Evolutionary conservation across 2,329 filamentous ascomycete species (phyloP).

Genomic region (Tolypocladium cylindrosporum): DNA sequence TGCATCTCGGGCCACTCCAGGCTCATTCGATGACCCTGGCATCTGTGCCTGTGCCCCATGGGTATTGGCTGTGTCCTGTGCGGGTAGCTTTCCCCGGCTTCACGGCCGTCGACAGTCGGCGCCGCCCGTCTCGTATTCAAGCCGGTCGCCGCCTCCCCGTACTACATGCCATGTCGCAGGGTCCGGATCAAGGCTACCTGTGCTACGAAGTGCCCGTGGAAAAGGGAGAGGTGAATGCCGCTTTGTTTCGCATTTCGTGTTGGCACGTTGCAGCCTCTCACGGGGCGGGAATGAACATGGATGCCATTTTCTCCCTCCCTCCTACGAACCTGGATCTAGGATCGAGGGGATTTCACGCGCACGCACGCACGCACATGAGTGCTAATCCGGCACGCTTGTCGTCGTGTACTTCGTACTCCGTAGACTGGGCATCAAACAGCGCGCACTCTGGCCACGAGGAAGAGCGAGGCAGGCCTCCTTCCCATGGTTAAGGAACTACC

Average conservation of each 20-base stretch:
- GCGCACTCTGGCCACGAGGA: too few species aligned
- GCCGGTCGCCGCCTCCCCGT: neutral
- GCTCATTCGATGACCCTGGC: neutral
- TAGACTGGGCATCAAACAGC: neutral
- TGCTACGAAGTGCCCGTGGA: neutral
- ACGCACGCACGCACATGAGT: neutral
- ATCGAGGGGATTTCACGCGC: neutral
- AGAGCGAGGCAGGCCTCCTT: neutral
- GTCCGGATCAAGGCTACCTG: neutral
- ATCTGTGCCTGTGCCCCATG: neutral
- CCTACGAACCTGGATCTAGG: neutral
- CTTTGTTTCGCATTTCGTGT: neutral
- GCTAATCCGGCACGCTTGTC: neutral
- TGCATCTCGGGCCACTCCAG: slow-evolving; percentile 2
- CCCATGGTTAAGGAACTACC: neutral
- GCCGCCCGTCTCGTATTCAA: neutral
- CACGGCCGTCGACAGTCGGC: neutral
- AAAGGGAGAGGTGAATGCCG: neutral
- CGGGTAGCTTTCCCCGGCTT: neutral
- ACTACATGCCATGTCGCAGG: neutral
- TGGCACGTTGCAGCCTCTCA: neutral
- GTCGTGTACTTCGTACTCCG: neutral
- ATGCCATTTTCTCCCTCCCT: neutral
- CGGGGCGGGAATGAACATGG: neutral
- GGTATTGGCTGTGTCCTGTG: neutral